Conservation (phyloP, 768 basidiomycete genomes). For the Paxillus rubicundulus region DNA sequence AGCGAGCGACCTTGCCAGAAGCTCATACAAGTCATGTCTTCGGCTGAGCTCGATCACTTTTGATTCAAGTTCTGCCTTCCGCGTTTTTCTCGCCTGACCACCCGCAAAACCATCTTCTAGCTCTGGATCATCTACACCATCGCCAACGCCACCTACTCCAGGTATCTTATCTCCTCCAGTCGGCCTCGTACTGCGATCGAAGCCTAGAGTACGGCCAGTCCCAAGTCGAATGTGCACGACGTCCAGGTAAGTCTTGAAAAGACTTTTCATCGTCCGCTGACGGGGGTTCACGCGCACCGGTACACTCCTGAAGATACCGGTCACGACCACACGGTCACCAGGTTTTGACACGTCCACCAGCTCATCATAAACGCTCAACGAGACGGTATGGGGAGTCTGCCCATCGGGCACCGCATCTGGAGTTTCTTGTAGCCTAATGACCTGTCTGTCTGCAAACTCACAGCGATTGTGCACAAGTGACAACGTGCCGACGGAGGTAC, state of each 20-base stretch:
- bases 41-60: constrained; percentile 71
- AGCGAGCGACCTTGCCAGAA: constrained; percentile 80
- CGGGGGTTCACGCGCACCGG: constrained; percentile 95
- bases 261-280: constrained; percentile 85
- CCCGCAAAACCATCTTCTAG: constrained; percentile 47
- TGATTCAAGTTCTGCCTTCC: constrained; percentile 72
- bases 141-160: constrained; percentile 67
- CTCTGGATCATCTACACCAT: constrained; percentile 63
- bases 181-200: constrained; percentile 76
- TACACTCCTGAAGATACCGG: constrained; percentile 92
- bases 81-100: constrained; percentile 34
- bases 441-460: constrained; percentile 94
- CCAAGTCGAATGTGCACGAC: constrained; percentile 89
- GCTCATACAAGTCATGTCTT: constrained; percentile 80
- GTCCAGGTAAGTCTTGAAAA: constrained; percentile 98
- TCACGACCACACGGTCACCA: constrained; percentile 87
- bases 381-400: constrained; percentile 97
- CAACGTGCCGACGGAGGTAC: constrained; percentile 85
- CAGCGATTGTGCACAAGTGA: constrained; percentile 95
- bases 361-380: constrained; percentile 96
- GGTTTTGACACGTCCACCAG: constrained; percentile 96
- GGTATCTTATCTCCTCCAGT: constrained; percentile 66
- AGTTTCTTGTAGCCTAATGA: constrained; percentile 93
- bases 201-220: constrained; percentile 56
- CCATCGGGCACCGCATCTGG: constrained; percentile 98